Evolutionary conservation across 2,329 filamentous ascomycete genomes (phyloP), one percentile per base, ranked within the genome.

Genomic region (Neonectria sp.): DNA sequence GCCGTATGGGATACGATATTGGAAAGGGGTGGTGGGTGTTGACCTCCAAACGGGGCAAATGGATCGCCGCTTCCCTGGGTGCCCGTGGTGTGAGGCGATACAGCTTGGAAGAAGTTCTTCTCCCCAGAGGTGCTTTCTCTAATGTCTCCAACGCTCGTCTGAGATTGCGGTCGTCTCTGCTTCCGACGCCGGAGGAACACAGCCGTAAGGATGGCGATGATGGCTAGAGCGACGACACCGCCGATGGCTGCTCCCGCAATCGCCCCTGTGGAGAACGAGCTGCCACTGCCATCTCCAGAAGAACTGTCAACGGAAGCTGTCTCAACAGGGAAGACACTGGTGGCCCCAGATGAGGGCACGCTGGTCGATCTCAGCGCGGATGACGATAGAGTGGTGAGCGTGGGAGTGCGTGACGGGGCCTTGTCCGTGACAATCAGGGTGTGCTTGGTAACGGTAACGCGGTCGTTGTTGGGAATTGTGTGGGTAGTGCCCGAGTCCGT

Each of bases 41-140:
- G 73, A 85, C 84, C 84, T 78, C 83, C 82, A 76, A 85, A 85
- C 12, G 82, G 79, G 2, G 81, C 82, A 72, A 85, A 84, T 2
- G 83, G 79, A 58, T 84, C 82, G 49, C 68, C 62, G 63, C 66
- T 72, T 40, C 65, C 71, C 43, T 73, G 73, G 17, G 66, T 76
- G 8, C 72, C 70, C 2, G 74, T 75, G 11, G 75, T 76, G 37
- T 78, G 75, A 25, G 75, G 65, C 37, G 76, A 75, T 55, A 75
- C 67, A 27, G 68, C 65, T n/a, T 71, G 68, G 7, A 70, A 71
- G 31, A 69, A 68, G 24, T 74, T 69, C 60, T 81, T 79, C 27
- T 80, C 77, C 11, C 73, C 77, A 12, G 71, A 68, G 9, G 27
- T 46, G 46, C 59, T 59, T 25, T 73, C 73, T 12, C 68, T 65